phyloP scores from a whole-genome alignment of 2,329 filamentous ascomycete genomes.

The Neofusicoccum laricinum region DNA sequence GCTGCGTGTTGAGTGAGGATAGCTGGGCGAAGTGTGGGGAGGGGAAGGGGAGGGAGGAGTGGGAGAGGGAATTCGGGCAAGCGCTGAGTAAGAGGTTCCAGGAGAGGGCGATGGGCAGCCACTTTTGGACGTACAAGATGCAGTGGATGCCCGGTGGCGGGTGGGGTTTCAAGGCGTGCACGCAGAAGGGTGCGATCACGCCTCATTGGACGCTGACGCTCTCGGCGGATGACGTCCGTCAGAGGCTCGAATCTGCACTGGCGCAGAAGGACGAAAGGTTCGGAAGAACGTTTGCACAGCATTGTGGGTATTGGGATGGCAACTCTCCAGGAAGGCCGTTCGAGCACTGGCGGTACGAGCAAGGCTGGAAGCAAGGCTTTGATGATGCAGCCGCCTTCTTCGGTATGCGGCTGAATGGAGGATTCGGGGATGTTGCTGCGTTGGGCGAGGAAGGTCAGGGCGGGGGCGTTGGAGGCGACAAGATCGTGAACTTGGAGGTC shows the following conservation, averaged over 20 bases:
- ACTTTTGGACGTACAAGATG: slow-evolving; percentile 62
- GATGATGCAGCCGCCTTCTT: slow-evolving; percentile 55
- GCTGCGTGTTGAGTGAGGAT: slow-evolving; percentile 53
- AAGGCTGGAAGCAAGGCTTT: slow-evolving; percentile 57
- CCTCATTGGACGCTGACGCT: slow-evolving; percentile 40
- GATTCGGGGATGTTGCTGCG: background rate
- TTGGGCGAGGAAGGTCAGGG: slow-evolving; percentile 25
- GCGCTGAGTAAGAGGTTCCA: slow-evolving; percentile 50
- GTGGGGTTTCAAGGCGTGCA: slow-evolving; percentile 58
- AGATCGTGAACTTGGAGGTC: slow-evolving; percentile 57
- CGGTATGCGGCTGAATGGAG: slow-evolving; percentile 33
- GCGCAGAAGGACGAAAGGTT: slow-evolving; percentile 36
- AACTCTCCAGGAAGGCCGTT: slow-evolving; percentile 44
- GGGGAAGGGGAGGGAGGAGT: slow-evolving; percentile 33
- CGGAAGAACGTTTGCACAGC: slow-evolving; percentile 37
- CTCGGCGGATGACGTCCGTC: slow-evolving; percentile 34
- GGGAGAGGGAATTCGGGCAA: slow-evolving; percentile 47
- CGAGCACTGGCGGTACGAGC: slow-evolving; percentile 53
- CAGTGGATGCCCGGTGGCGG: slow-evolving; percentile 61
- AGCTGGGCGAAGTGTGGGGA: slow-evolving; percentile 43
- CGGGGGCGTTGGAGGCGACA: slow-evolving; percentile 43
- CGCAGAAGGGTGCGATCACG: slow-evolving; percentile 43
- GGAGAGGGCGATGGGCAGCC: slow-evolving; percentile 50
- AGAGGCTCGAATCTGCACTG: slow-evolving; percentile 39
- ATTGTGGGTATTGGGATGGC: slow-evolving; percentile 51